Percentiles rank a stretch among this genome's conserved stretches.
phyloP scores from a whole-genome alignment of 495 filamentous ascomycete genomes.

The Neurospora africana region DNA sequence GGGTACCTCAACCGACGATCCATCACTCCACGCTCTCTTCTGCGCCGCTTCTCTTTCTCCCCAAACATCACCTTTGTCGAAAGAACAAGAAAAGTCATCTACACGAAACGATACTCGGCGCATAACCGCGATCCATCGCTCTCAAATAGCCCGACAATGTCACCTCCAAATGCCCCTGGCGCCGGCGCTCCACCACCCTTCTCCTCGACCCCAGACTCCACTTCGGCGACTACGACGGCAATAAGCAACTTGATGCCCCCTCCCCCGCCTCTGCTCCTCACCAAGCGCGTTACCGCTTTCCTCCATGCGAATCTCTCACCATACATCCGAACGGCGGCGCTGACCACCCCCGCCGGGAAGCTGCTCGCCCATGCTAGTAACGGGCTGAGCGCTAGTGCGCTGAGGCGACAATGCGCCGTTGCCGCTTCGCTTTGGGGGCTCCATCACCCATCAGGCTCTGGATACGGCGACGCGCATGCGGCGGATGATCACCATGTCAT shows the following conservation, averaged over 20 bases:
- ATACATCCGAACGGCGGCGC: conserved; percentile 29
- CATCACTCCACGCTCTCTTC: neutral
- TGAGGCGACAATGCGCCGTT: conserved; percentile 38
- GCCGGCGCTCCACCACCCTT: neutral
- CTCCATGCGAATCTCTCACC: conserved; percentile 36
- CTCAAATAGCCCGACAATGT: neutral
- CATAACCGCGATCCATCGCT: neutral
- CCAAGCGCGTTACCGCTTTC: conserved; percentile 37
- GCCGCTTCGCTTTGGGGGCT: conserved; percentile 37
- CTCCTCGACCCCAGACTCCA: neutral
- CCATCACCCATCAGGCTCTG: conserved; percentile 13
- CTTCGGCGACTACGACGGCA: conserved; percentile 5
- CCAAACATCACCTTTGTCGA: neutral
- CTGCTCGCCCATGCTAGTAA: conserved; percentile 38
- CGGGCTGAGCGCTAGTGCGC: conserved; percentile 24
- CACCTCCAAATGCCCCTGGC: neutral
- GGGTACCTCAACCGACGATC: neutral
- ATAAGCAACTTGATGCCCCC: conserved; percentile 8
- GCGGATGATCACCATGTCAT: neutral
- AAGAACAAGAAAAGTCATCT: neutral
- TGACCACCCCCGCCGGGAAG: conserved; percentile 37
- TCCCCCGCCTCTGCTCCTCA: conserved; percentile 37
- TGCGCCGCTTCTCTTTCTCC: neutral
- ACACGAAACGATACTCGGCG: neutral
- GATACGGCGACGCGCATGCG: neutral